These are phyloP conservation scores for Pythium brachiatum DNA, from an alignment of 352 stramenopile genomes.

Conservation along the genomic window DNA sequence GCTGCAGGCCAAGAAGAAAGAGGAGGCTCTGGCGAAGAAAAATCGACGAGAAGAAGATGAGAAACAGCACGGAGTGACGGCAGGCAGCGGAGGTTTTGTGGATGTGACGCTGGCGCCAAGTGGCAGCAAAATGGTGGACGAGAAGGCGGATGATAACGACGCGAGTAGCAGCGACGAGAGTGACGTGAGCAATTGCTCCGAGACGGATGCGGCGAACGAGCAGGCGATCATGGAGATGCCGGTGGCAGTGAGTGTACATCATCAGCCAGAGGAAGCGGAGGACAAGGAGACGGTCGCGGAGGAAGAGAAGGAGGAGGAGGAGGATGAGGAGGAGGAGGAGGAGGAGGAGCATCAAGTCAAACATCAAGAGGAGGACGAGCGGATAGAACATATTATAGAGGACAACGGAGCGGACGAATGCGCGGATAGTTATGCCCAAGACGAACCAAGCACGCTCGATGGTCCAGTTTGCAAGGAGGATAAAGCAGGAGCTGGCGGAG, in stretches of 20 bases:
- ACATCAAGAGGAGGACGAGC: constrained; percentile 1
- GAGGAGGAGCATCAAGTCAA: neutral
- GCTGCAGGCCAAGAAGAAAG: constrained; percentile 46
- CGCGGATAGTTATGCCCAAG: neutral
- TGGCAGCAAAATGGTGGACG: neutral
- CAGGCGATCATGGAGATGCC: constrained; percentile 48
- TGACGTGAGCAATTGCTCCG: constrained; percentile 70
- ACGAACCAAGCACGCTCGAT: neutral
- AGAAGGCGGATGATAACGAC: constrained; percentile 17
- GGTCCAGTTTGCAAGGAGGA: neutral
- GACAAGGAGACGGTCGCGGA: neutral
- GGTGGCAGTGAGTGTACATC: constrained; percentile 21
- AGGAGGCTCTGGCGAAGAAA: constrained; percentile 20
- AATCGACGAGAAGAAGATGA: neutral
- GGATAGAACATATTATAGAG: neutral
- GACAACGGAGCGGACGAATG: neutral
- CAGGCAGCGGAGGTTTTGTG: constrained; percentile 1
- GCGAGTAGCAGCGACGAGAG: constrained; percentile 50
- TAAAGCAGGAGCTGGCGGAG: neutral
- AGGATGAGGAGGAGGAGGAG: constrained; percentile 1
- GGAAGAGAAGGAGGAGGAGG: neutral
- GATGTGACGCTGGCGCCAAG: neutral
- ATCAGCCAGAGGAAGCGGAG: neutral
- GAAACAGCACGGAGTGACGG: neutral
- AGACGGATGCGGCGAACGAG: constrained; percentile 56